Evolutionary conservation across 345 rosid species (phyloP), one percentile per base, ranked within the genome.

Genomic region (Barbarea vulgaris): DNA sequence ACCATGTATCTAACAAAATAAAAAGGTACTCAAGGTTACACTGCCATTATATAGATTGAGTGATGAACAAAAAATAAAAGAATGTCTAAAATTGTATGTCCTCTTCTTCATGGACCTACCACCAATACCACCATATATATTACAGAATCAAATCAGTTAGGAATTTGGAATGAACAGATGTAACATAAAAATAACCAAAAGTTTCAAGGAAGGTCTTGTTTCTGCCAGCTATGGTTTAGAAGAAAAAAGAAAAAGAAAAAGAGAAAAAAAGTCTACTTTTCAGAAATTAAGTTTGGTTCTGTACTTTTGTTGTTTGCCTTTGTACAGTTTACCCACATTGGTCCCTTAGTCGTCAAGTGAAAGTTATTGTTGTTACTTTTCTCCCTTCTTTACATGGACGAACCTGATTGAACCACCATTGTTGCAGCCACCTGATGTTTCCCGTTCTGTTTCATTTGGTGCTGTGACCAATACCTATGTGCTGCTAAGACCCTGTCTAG

Each of bases 401-500:
- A 44, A 61, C 56, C 74, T 42, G 74, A 61, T 51, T 72, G 63
- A 30, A 74, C 54, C 57, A 62, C 52, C 75, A 54, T 65, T 71
- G 61, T 64, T 47, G 81, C 60, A 57, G 51, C 62, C 37, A 18
- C 65, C 27, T 81, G 88, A 64, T 60, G 84, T 83, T 87, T 90
- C 77, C 83, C 81, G 34, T 83, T 87, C 37, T 87, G 97, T 84
- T 87, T 94, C 9, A 81, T 82, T 70, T 86, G 97, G 78, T 92
- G 85, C 64, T 87, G 96, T 56, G 89, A 83, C 99, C 99, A 92
- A 81, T 80, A 86, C 27, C 82, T 84, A 37, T 87, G 97, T 67
- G 99, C 93, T 42, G 83, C 87, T 84, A 95, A 56, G n/a, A 92
- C 99, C 57, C 96, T 83, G 83, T 95, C 97, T 72, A 92, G 67